Percentiles rank a stretch among this genome's conserved stretches.
phyloP scores from a whole-genome alignment of 2,329 filamentous ascomycete species.

The Colletotrichum sp. region DNA sequence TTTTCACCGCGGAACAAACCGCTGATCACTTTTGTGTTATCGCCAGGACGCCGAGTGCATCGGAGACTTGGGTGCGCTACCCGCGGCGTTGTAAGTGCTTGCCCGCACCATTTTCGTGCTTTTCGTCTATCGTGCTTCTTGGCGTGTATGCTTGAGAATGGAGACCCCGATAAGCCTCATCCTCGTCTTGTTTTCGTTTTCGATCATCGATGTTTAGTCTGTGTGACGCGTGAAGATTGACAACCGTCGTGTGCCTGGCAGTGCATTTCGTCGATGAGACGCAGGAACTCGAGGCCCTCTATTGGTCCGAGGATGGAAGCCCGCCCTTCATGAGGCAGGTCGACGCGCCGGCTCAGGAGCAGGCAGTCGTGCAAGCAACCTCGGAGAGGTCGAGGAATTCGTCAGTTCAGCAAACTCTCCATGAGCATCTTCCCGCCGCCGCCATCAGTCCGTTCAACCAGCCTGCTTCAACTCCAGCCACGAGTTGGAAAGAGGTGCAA shows the following conservation, averaged over 20 bases:
- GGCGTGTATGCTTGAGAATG: not conserved
- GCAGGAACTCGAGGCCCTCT: constrained; percentile 12
- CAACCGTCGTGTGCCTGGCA: not conserved
- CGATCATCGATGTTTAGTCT: not conserved
- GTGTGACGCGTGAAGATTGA: not conserved
- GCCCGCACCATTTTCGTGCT: not conserved
- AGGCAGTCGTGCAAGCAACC: not conserved
- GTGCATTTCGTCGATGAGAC: constrained; percentile 14
- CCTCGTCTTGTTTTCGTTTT: not conserved
- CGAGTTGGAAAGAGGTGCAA: constrained; percentile 14
- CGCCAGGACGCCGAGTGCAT: not conserved
- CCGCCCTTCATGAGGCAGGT: not conserved
- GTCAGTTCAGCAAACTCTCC: not conserved
- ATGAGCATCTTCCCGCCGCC: not conserved
- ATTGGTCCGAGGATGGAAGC: constrained; percentile 1
- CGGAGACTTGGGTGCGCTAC: constrained; percentile 5
- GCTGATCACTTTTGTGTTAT: not conserved
- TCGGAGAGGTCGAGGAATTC: not conserved
- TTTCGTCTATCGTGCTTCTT: not conserved
- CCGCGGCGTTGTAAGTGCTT: constrained; percentile 11
- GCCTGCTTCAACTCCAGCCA: not conserved
- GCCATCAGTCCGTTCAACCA: not conserved
- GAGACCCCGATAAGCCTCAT: not conserved
- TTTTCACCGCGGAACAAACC: not conserved
- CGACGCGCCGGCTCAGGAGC: not conserved